Percentiles rank a stretch among this genome's conserved stretches.
Evolutionary conservation across 2,329 filamentous ascomycete species (phyloP).

Genomic region (Seiridium cupressi): DNA sequence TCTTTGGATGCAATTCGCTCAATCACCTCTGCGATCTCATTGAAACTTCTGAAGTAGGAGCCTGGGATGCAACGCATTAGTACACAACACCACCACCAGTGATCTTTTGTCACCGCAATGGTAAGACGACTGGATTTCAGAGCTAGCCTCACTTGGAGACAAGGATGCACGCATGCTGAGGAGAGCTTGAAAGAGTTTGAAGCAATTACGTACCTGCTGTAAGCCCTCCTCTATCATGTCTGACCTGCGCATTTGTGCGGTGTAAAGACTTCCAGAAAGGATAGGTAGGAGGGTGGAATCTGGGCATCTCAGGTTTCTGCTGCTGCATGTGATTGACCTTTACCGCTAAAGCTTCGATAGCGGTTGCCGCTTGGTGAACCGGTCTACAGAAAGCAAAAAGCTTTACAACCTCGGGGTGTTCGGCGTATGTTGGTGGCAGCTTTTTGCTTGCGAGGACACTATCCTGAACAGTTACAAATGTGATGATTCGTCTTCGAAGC

Average conservation of each 20-base stretch:
- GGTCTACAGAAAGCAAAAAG: slow-evolving; percentile 55
- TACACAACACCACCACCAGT: too few relatives aligned
- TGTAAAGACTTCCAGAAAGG: slow-evolving; percentile 51
- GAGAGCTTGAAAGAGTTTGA: not conserved
- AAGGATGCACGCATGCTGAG: too few relatives aligned
- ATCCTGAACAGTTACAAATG: slow-evolving; percentile 47
- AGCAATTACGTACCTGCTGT: slow-evolving; percentile 43
- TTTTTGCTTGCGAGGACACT: slow-evolving; percentile 42
- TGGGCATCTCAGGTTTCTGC: slow-evolving; percentile 33
- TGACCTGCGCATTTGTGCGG: slow-evolving; percentile 54
- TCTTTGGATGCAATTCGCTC: slow-evolving; percentile 39
- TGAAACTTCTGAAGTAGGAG: slow-evolving; percentile 43
- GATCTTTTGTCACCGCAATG: not conserved
- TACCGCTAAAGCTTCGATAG: slow-evolving; percentile 42
- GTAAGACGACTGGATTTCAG: not conserved
- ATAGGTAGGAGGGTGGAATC: slow-evolving; percentile 50
- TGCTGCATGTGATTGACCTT: slow-evolving; percentile 48
- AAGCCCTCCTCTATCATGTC: slow-evolving; percentile 57
- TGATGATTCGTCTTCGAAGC: slow-evolving; percentile 40
- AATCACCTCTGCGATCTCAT: slow-evolving; percentile 40
- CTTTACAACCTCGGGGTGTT: slow-evolving; percentile 48
- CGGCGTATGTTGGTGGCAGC: slow-evolving; percentile 42
- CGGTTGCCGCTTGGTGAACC: slow-evolving; percentile 48
- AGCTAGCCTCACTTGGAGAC: slow-evolving; percentile 5
- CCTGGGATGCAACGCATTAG: slow-evolving; percentile 13